A percentile compares a stretch with the other conserved stretches of the same genome.
phyloP scores from a whole-genome alignment of 176 grass and related monocot genomes.

The Hsuehochloa calcarea region DNA sequence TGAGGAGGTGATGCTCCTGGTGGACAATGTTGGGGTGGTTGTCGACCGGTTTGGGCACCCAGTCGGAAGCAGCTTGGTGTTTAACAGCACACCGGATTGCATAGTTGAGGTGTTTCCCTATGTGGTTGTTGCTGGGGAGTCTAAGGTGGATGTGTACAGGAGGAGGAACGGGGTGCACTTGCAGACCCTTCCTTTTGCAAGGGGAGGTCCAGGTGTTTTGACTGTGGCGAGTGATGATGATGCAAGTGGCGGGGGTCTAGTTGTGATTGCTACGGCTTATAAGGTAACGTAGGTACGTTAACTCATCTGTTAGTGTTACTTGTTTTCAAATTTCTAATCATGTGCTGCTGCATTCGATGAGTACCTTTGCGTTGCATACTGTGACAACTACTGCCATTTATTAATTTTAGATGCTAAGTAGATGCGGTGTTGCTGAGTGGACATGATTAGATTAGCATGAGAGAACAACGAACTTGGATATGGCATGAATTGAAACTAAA shows the following conservation, averaged over 20 bases:
- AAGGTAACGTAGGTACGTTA: slow-evolving; percentile 96
- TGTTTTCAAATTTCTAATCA: neutral
- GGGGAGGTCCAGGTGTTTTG: slow-evolving; percentile 30
- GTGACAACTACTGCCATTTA: no score
- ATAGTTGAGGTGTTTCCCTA: slow-evolving; percentile 70
- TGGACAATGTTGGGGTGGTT: slow-evolving; percentile 86
- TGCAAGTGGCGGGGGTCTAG: slow-evolving; percentile 32
- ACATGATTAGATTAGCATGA: no score
- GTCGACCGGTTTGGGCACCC: slow-evolving; percentile 59
- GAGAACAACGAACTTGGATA: neutral
- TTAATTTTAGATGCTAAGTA: no score
- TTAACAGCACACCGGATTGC: slow-evolving; percentile 56
- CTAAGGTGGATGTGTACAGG: slow-evolving; percentile 75
- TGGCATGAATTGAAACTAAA: neutral
- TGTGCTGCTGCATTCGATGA: neutral
- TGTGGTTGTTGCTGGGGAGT: slow-evolving; percentile 58
- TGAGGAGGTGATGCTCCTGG: slow-evolving; percentile 67
- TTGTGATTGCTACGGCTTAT: slow-evolving; percentile 78
- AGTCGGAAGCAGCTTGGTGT: slow-evolving; percentile 73
- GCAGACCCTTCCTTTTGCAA: slow-evolving; percentile 61
- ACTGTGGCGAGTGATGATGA: slow-evolving; percentile 61
- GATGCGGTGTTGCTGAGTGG: no score
- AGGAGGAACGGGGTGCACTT: slow-evolving; percentile 59
- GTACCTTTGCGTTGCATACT: neutral
- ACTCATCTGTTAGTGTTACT: slow-evolving; percentile 18